phyloP scores from a whole-genome alignment of 1,139 yeast genomes.

The Saccharomycopsis hybrid region DNA sequence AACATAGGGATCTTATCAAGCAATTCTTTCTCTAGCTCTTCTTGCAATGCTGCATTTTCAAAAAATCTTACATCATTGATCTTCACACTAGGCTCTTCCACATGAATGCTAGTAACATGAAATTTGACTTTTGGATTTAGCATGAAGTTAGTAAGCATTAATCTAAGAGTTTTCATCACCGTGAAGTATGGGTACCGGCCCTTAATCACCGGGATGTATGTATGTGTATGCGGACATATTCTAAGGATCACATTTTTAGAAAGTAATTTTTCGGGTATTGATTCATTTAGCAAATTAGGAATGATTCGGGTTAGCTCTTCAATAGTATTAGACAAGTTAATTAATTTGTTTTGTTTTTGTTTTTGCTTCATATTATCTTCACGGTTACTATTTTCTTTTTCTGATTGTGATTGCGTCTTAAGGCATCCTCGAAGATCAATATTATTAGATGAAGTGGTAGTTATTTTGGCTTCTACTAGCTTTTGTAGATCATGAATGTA shows the following conservation, averaged over 20 bases:
- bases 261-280: conserved; percentile 45
- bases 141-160: conserved; percentile 48
- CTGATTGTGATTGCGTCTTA: no score
- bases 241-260: conserved; percentile 50
- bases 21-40: conserved; percentile 21
- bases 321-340: no score
- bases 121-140: conserved; percentile 41
- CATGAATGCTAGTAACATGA: conserved; percentile 42
- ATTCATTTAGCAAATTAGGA: conserved; percentile 48
- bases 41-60: conserved; percentile 22
- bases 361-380: no score
- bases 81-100: conserved; percentile 26
- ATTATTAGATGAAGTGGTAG: no score
- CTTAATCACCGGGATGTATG: conserved; percentile 52
- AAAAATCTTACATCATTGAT: conserved; percentile 10
- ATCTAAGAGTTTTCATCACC: conserved; percentile 42
- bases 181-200: conserved; percentile 57
- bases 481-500: no score
- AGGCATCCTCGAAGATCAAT: no score
- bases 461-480: no score
- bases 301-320: conserved; percentile 25
- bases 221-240: conserved; percentile 56
- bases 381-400: no score
- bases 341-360: no score
- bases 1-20: conserved; percentile 20